Conservation (phyloP, 1,284 basidiomycete genomes). For the Cutaneotrichosporon dermatis region DNA sequence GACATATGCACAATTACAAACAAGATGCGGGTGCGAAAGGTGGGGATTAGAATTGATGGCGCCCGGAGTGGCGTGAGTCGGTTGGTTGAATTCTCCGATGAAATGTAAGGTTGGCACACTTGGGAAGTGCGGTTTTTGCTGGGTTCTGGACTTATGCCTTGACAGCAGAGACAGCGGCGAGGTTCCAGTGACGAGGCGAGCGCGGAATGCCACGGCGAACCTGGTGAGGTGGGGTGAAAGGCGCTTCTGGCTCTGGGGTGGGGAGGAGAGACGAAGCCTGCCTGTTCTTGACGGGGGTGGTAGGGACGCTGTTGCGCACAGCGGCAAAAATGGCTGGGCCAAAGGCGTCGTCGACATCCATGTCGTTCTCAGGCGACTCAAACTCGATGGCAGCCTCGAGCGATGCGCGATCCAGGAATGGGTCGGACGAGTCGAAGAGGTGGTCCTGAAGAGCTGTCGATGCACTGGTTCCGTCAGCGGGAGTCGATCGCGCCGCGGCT, state of each 20-base stretch:
- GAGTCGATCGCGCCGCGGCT: neutral
- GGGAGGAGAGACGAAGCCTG: neutral
- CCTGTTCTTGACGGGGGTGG: neutral
- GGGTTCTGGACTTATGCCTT: neutral
- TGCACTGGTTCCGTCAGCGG: neutral
- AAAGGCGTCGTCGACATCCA: slow-evolving; percentile 1
- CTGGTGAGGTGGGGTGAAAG: slow-evolving; percentile 1
- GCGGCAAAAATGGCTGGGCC: neutral
- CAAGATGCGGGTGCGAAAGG: too few species aligned
- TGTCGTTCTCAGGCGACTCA: neutral
- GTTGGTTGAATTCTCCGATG: too few species aligned
- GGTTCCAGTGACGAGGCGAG: slow-evolving; percentile 4
- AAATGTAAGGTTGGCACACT: too few species aligned
- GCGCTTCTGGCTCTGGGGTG: neutral
- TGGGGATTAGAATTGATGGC: too few species aligned
- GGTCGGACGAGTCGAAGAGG: neutral
- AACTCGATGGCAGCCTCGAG: too few species aligned
- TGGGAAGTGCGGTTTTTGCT: too few species aligned
- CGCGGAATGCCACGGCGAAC: neutral
- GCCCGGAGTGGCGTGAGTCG: too few species aligned
- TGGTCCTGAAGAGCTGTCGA: neutral
- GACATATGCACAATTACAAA: too few species aligned
- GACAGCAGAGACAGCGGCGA: neutral
- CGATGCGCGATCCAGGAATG: neutral
- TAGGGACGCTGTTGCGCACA: too few species aligned